A percentile compares a stretch with the other conserved stretches of the same genome.
These are phyloP conservation scores for Acanthamoeba healyi DNA, from an alignment of 208 protist species.

Conservation along the genomic window DNA sequence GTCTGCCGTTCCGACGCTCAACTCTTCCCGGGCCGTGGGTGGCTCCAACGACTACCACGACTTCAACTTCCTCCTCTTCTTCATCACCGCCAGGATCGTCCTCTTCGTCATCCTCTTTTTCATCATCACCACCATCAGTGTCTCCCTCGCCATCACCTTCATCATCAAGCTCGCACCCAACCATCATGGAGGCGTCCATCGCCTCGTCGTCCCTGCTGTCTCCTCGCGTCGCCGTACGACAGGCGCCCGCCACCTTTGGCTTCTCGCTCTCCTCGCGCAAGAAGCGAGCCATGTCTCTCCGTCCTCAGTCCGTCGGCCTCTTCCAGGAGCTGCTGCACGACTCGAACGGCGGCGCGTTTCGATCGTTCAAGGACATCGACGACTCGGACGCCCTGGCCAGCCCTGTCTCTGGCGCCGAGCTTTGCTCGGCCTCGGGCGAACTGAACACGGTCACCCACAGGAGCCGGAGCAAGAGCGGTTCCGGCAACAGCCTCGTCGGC, in stretches of 20 bases:
- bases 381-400: too few species aligned
- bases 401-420: background rate
- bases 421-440: background rate
- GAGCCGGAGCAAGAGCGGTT: background rate
- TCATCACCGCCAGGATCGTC: too few species aligned
- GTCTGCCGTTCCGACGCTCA: background rate
- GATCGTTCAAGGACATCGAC: background rate
- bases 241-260: background rate
- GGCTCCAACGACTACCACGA: background rate
- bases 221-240: background rate
- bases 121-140: background rate
- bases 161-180: too few species aligned
- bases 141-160: background rate
- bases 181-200: background rate
- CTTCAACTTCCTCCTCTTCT: background rate
- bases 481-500: too few species aligned
- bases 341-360: background rate
- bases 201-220: background rate
- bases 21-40: background rate
- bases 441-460: background rate
- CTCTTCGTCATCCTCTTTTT: background rate
- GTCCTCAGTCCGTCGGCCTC: background rate
- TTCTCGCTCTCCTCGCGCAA: background rate
- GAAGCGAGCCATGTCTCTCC: background rate
- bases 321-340: background rate